Conservation (phyloP, 345 rosid species). For the Isatis tinctoria region DNA sequence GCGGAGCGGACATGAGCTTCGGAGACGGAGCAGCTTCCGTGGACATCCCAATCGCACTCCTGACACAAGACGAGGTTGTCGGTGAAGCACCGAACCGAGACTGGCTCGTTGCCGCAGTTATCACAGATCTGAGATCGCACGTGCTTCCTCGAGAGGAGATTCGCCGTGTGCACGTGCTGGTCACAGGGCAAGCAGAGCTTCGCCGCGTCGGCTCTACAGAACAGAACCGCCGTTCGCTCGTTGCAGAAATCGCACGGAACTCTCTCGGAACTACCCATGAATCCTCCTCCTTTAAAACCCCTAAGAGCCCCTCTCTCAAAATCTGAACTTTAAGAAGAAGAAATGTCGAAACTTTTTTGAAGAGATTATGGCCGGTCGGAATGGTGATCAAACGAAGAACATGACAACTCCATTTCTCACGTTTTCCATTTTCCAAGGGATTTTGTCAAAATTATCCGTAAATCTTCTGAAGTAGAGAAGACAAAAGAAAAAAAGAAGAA, state of each 20-base stretch:
- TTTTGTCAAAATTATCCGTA: background rate
- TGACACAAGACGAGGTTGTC: conserved; percentile 60
- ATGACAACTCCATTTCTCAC: conserved; percentile 10
- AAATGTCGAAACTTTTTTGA: background rate
- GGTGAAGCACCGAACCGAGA: conserved; percentile 52
- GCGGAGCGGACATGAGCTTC: conserved; percentile 58
- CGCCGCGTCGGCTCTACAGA: conserved; percentile 86
- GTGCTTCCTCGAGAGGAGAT: conserved; percentile 71
- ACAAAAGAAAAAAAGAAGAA: background rate
- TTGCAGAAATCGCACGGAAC: conserved; percentile 77
- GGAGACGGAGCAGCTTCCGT: conserved; percentile 62
- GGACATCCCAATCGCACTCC: conserved; percentile 72
- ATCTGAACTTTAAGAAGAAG: background rate
- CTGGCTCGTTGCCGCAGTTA: conserved; percentile 61
- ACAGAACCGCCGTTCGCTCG: conserved; percentile 60
- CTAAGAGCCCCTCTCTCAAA: background rate
- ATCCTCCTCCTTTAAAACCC: background rate
- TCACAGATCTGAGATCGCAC: conserved; percentile 95
- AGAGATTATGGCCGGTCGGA: background rate
- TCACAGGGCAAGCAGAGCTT: conserved; percentile 87
- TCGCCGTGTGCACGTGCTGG: conserved; percentile 90
- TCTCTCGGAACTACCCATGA: conserved; percentile 39
- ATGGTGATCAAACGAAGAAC: background rate
- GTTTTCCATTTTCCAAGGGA: background rate
- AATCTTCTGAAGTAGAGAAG: conserved; percentile 11